Evolutionary conservation across 345 rosid genomes (phyloP).

Genomic region (Leavenworthia alabamica): DNA sequence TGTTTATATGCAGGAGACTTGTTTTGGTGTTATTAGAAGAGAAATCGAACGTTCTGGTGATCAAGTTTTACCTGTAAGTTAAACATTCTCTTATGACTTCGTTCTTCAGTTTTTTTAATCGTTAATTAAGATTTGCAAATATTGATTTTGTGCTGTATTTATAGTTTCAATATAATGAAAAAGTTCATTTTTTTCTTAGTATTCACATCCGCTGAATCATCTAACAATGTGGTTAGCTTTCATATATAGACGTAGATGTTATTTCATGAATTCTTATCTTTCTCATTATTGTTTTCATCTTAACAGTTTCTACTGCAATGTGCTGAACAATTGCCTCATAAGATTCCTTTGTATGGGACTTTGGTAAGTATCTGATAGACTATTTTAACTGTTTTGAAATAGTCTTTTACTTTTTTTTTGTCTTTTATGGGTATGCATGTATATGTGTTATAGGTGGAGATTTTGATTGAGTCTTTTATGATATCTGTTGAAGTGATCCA

Average conservation of each 20-base stretch:
- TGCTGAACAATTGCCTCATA: constrained; percentile 88
- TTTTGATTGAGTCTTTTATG: not conserved
- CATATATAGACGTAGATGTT: not conserved
- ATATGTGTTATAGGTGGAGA: not conserved
- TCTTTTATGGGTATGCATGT: not conserved
- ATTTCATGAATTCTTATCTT: not conserved
- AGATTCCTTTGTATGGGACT: constrained; percentile 80
- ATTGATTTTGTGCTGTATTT: not conserved
- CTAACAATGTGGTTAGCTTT: too few relatives aligned
- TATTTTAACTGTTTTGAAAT: not conserved
- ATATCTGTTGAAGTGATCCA: not conserved
- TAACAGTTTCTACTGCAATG: constrained; percentile 75
- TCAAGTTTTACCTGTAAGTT: constrained; percentile 51
- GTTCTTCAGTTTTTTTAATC: not conserved
- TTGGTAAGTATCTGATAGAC: constrained; percentile 51
- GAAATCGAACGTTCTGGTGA: constrained; percentile 71
- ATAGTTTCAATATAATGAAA: not conserved
- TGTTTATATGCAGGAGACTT: constrained; percentile 54
- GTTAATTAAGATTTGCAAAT: not conserved
- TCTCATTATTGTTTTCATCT: not conserved
- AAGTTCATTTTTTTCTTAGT: not conserved
- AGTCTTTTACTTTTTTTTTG: not conserved
- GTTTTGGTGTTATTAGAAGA: constrained; percentile 66
- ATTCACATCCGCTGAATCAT: too few relatives aligned
- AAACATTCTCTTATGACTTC: not conserved